Base-by-base conservation (phyloP, 768 basidiomycete species). In the Gloeophyllum trabeum region DNA sequence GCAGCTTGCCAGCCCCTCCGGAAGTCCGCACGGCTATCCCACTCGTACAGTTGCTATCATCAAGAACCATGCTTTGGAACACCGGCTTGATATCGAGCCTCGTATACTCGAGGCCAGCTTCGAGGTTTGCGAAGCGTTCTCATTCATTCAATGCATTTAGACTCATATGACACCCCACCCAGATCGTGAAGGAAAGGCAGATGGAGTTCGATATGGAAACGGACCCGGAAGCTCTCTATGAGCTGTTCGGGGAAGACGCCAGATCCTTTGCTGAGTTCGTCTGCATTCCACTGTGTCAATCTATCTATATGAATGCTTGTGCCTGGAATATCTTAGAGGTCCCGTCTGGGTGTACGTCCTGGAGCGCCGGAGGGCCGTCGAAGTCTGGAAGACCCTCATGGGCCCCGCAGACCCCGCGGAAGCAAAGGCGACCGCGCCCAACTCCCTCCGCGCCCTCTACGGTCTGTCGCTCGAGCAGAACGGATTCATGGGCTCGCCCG, bases 331-430 rank as follows among this genome's bases (percentile, higher is more conserved):
- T 37, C 5, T 23, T 45, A 89, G 86, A 47, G 85, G 84, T 44
- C 81, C 87, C 16, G 83, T 88, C n/a, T 89, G 88, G 83, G 85
- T 91, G 18, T 91, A 89, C 58, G 81, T 91, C 28, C 79, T 91
- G 47, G 88, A 89, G 56, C 76, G 87, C 26, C 69, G 81, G 40
- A 75, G 81, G 28, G 82, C 88, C 4, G 80, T 91, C 38, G 79
- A 87, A 59, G 83, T 87, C 41, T 81, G 81, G 71, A 66, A 74
- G 36, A 76, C 80, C 1, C 74, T 90, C 51, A 84, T 89, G 72
- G 82, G 84, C 43, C 64, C 79, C 55, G 48, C 57, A 23, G 79
- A 84, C 56, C 75, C 80, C 20, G 67, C 68, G 24, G 52, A 70
- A 12, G 81, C 81, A 0, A 67, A 71, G 19, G 39, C 56, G 34